Conservation (phyloP, 208 protist species). For the Wallacemonas rigidus region DNA sequence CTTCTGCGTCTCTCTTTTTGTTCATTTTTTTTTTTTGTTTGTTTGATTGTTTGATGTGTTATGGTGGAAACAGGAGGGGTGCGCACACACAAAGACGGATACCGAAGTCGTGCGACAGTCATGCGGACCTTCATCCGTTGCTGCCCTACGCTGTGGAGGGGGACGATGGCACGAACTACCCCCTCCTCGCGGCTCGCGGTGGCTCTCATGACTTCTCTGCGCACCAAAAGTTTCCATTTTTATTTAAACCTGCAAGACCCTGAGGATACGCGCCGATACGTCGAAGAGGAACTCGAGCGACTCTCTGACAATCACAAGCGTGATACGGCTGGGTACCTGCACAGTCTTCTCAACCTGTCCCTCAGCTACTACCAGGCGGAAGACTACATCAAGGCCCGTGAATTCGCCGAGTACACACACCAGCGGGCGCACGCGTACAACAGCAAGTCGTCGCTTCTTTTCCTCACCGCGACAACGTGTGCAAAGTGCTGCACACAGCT, state of each 20-base stretch:
- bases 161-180: not conserved
- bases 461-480: constrained; percentile 75
- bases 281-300: constrained; percentile 56
- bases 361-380: constrained; percentile 65
- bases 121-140: constrained; percentile 7
- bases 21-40: not conserved
- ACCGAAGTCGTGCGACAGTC: not conserved
- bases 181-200: not conserved
- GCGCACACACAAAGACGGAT: not conserved
- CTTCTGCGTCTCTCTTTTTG: not conserved
- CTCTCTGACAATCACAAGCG: constrained; percentile 51
- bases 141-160: not conserved
- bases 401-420: constrained; percentile 62
- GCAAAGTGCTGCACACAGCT: constrained; percentile 42
- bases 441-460: constrained; percentile 55
- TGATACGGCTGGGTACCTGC: constrained; percentile 62
- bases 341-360: constrained; percentile 70
- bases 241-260: constrained; percentile 82
- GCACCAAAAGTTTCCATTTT: constrained; percentile 64
- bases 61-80: not conserved
- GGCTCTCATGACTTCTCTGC: constrained; percentile 15
- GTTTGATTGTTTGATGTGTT: not conserved
- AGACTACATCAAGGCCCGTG: constrained; percentile 62
- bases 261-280: constrained; percentile 62
- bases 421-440: constrained; percentile 46